Conservation (phyloP, 1,284 basidiomycete genomes). For the Cyathus pygmaeus region DNA sequence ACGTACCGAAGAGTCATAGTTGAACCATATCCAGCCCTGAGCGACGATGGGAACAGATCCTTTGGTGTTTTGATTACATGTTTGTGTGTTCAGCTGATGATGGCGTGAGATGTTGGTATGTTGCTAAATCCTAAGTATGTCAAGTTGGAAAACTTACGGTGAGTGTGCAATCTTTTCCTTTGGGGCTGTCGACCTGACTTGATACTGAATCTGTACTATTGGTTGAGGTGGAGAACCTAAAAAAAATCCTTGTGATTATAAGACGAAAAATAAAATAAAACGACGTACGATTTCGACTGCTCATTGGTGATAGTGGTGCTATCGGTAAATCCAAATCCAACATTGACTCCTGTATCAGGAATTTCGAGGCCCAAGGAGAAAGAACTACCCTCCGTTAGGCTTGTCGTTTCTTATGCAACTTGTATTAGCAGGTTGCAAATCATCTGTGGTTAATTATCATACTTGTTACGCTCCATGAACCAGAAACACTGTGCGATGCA, state of each 20-base stretch:
- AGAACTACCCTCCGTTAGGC: neutral
- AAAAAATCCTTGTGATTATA: neutral
- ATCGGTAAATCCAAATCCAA: neutral
- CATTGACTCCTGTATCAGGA: neutral
- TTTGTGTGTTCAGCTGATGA: neutral
- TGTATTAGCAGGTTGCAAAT: neutral
- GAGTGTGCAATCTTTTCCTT: neutral
- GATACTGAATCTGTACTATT: neutral
- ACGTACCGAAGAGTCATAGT: neutral
- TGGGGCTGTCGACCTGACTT: neutral
- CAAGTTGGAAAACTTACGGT: neutral
- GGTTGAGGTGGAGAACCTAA: neutral
- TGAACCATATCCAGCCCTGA: neutral
- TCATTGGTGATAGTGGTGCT: neutral
- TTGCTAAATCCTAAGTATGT: too few species aligned
- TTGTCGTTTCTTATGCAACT: neutral
- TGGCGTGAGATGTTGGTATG: too few species aligned
- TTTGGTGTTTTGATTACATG: neutral
- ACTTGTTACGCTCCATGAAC: conserved; percentile 1
- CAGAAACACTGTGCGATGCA: neutral
- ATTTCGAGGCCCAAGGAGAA: neutral
- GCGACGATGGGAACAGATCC: neutral
- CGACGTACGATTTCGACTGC: neutral
- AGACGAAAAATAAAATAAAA: neutral
- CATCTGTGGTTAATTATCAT: neutral